Conservation (phyloP, 257 asterid genomes). For the Solanum virginianum region DNA sequence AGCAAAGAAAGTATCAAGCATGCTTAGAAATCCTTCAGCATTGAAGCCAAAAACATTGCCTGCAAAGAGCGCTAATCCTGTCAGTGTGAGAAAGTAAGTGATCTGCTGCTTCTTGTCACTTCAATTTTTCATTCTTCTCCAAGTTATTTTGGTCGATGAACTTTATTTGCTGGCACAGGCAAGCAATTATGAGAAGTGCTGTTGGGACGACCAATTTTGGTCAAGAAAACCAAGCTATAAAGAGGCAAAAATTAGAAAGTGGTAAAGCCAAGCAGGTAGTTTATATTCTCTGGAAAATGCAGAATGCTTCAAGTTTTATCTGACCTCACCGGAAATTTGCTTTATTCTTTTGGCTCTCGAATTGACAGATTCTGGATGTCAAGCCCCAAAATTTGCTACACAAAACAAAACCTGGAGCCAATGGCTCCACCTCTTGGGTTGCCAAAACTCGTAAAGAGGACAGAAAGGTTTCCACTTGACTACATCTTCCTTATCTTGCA, state of each 20-base stretch:
- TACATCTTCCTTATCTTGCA: neutral
- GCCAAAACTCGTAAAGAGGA: slow-evolving; percentile 55
- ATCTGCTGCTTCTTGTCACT: neutral
- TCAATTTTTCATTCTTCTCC: neutral
- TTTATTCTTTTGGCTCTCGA: neutral
- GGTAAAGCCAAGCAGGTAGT: slow-evolving; percentile 76
- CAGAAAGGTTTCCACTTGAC: slow-evolving; percentile 35
- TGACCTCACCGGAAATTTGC: neutral
- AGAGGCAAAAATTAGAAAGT: slow-evolving; percentile 83
- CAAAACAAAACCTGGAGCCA: slow-evolving; percentile 53
- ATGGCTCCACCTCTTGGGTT: slow-evolving; percentile 22
- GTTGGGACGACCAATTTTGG: slow-evolving; percentile 45
- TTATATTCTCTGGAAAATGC: neutral
- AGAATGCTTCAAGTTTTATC: neutral
- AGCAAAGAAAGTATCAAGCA: slow-evolving; percentile 51
- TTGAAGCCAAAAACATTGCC: slow-evolving; percentile 37
- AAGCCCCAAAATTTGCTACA: slow-evolving; percentile 62
- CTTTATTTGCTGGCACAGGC: slow-evolving; percentile 26
- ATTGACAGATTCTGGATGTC: slow-evolving; percentile 58
- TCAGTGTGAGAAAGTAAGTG: slow-evolving; percentile 46
- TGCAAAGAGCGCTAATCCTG: slow-evolving; percentile 34
- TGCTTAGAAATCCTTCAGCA: slow-evolving; percentile 51
- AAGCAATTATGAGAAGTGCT: slow-evolving; percentile 24
- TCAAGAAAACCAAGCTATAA: slow-evolving; percentile 83
- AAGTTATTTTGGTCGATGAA: neutral